A percentile compares a stretch with the other conserved stretches of the same genome.
phyloP scores from a whole-genome alignment of 2,329 filamentous ascomycete genomes.

The Macrophomina phaseolina region DNA sequence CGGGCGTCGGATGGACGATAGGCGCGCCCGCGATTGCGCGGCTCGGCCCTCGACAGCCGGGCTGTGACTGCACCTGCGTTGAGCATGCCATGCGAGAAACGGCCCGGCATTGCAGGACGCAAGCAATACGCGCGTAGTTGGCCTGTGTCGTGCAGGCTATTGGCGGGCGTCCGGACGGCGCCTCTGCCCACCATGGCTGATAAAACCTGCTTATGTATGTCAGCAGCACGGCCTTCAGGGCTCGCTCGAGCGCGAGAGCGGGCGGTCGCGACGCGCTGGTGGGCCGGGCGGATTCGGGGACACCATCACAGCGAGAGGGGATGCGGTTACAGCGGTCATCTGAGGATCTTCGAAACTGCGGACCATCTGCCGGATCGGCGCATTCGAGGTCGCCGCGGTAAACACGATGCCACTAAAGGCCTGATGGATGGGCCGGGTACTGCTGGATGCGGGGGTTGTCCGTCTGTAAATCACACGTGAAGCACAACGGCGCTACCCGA shows the following conservation, averaged over 20 bases:
- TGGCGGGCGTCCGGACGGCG: no score
- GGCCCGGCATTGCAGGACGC: neutral
- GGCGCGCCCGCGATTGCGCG: neutral
- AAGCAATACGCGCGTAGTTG: no score
- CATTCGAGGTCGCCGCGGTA: neutral
- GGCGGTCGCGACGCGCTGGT: no score
- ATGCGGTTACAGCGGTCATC: neutral
- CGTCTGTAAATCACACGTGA: no score
- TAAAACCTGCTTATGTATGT: no score
- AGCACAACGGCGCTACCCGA: neutral
- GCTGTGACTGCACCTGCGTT: constrained; percentile 20
- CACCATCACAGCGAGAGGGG: neutral
- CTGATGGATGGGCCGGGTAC: no score
- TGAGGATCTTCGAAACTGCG: neutral
- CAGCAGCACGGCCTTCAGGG: no score
- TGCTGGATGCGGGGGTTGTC: no score
- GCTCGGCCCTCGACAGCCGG: constrained; percentile 15
- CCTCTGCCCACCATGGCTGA: no score
- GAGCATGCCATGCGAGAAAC: neutral
- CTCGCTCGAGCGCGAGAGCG: no score
- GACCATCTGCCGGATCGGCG: neutral
- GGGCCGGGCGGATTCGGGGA: neutral
- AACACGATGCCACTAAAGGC: no score
- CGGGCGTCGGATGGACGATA: neutral
- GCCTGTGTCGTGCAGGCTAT: no score